phyloP scores from a whole-genome alignment of 345 rosid species.

The Lepidium aucheri region DNA sequence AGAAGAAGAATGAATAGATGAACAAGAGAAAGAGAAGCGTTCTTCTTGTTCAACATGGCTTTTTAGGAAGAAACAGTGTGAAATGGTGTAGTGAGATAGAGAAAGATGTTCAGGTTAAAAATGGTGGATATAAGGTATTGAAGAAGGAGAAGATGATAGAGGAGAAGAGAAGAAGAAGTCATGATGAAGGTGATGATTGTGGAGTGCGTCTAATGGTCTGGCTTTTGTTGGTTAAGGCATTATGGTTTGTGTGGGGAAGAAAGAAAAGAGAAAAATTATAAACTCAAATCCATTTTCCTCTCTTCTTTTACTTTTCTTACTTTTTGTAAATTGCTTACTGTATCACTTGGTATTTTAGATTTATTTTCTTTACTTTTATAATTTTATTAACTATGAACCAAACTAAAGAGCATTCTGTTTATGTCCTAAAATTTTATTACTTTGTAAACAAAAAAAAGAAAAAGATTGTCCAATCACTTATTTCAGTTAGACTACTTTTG shows the following conservation, averaged over 20 bases:
- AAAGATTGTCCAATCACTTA: too few relatives aligned
- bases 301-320: constrained; percentile 24
- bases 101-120: constrained; percentile 15
- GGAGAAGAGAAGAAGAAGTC: constrained; percentile 41
- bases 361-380: background rate
- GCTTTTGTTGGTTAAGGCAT: constrained; percentile 30
- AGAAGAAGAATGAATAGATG: constrained; percentile 19
- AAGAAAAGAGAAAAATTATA: constrained; percentile 9
- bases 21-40: constrained; percentile 33
- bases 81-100: constrained; percentile 21
- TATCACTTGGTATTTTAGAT: background rate
- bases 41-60: constrained; percentile 19
- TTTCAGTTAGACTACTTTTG: too few relatives aligned
- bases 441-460: too few relatives aligned
- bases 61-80: constrained; percentile 5
- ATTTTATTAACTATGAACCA: background rate
- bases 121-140: constrained; percentile 36
- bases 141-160: constrained; percentile 1
- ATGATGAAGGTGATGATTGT: constrained; percentile 43
- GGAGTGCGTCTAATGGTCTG: constrained; percentile 34
- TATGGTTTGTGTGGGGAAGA: constrained; percentile 29
- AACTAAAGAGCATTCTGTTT: constrained; percentile 1
- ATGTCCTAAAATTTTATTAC: background rate
- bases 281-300: constrained; percentile 12
- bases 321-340: background rate